Conservation (phyloP, 805 yeast species). For the Cyberlindnera lachancei region DNA sequence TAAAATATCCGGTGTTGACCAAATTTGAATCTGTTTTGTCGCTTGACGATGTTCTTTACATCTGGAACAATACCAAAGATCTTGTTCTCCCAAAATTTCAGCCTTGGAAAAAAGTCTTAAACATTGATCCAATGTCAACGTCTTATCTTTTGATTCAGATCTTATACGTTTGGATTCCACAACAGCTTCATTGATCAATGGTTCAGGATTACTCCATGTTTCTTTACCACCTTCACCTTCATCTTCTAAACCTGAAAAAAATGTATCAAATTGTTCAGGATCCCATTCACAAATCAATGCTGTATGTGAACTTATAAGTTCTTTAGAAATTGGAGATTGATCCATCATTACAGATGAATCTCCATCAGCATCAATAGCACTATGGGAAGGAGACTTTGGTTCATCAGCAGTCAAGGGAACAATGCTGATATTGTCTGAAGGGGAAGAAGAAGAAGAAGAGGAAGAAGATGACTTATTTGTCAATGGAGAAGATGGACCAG, state of each 20-base stretch:
- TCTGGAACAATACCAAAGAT: constrained; percentile 87
- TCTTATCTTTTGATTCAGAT: constrained; percentile 26
- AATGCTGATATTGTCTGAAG: neutral
- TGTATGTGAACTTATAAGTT: constrained; percentile 25
- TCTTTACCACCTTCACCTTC: constrained; percentile 40
- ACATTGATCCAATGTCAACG: constrained; percentile 66
- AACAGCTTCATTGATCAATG: constrained; percentile 46
- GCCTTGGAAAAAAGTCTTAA: constrained; percentile 66
- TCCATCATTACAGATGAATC: constrained; percentile 1
- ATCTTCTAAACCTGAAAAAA: constrained; percentile 42
- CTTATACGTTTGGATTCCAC: constrained; percentile 34
- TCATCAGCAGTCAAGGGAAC: neutral
- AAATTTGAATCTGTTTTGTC: constrained; percentile 79
- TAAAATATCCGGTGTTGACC: constrained; percentile 91
- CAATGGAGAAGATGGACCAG: neutral
- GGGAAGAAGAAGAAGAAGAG: no score
- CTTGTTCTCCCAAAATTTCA: constrained; percentile 81
- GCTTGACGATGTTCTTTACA: constrained; percentile 90
- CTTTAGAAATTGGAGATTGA: neutral
- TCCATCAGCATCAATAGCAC: neutral
- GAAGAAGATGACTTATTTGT: no score
- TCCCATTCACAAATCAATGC: constrained; percentile 67
- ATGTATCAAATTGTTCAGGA: constrained; percentile 36
- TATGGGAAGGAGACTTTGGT: neutral
- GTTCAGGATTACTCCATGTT: constrained; percentile 48